phyloP scores from a whole-genome alignment of 768 basidiomycete species.

The Leccinum arenicola region DNA sequence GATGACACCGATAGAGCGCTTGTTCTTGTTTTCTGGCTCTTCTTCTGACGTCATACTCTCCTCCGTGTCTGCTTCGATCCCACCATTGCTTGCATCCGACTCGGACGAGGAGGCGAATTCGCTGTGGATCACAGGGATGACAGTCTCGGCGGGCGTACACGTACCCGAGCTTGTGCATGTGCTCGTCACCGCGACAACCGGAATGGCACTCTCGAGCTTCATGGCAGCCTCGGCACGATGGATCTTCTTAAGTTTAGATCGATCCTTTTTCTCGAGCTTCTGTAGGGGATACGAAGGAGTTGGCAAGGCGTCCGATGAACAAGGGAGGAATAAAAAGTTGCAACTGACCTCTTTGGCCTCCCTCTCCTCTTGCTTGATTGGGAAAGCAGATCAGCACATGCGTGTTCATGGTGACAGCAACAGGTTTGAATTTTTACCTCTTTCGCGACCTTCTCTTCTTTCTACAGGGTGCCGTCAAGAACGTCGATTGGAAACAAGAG shows the following conservation, averaged over 20 bases:
- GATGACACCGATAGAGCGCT: constrained; percentile 10
- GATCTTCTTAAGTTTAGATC: constrained; percentile 54
- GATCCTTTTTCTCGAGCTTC: constrained; percentile 57
- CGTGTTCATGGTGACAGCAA: background rate
- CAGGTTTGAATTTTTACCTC: constrained; percentile 40
- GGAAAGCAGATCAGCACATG: constrained; percentile 21
- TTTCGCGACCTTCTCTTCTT: constrained; percentile 53
- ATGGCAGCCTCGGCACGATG: constrained; percentile 34
- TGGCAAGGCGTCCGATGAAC: background rate
- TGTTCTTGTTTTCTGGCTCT: constrained; percentile 44
- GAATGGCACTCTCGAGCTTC: constrained; percentile 21
- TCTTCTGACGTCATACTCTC: constrained; percentile 75
- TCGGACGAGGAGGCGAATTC: constrained; percentile 51
- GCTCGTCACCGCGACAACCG: constrained; percentile 6
- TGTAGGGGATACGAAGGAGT: constrained; percentile 16
- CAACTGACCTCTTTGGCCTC: constrained; percentile 44
- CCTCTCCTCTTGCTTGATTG: constrained; percentile 40
- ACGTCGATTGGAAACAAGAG: background rate
- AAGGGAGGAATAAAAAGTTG: background rate
- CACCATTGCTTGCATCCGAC: constrained; percentile 56
- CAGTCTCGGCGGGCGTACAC: constrained; percentile 13
- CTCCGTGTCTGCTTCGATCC: constrained; percentile 71
- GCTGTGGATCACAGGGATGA: constrained; percentile 22
- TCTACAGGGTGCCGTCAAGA: constrained; percentile 26
- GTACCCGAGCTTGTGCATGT: constrained; percentile 5